Evolutionary conservation across 441 rosid genomes (phyloP).

Genomic region (Gossypium gossypioides): DNA sequence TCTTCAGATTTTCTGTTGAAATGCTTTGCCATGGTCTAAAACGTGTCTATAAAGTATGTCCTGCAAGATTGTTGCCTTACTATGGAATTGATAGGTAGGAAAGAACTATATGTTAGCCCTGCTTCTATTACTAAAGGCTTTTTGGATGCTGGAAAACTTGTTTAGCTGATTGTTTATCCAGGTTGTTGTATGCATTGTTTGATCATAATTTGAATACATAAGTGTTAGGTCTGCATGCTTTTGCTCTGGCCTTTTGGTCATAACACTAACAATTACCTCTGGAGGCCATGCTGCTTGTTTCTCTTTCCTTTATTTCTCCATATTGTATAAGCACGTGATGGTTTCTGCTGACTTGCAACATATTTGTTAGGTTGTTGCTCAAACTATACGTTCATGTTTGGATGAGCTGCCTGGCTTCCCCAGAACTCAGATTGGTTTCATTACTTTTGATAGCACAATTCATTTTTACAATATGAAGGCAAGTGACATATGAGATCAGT

Average conservation of each 20-base stretch:
- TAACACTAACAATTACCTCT: background rate
- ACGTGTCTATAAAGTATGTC: background rate
- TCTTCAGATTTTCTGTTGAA: background rate
- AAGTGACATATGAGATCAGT: slow-evolving; percentile 22
- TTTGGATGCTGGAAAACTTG: background rate
- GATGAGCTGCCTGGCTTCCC: slow-evolving; percentile 93
- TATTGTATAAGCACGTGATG: background rate
- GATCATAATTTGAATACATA: background rate
- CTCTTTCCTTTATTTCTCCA: background rate
- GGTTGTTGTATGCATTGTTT: background rate
- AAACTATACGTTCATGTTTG: slow-evolving; percentile 87
- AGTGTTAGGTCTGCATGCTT: background rate
- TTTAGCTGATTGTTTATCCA: slow-evolving; percentile 2
- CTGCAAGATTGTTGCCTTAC: background rate
- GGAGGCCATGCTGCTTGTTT: background rate
- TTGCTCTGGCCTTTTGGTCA: background rate
- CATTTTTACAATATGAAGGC: slow-evolving; percentile 98
- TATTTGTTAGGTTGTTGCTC: slow-evolving; percentile 63
- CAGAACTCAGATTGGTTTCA: slow-evolving; percentile 96
- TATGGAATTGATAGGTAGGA: background rate
- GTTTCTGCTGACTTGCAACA: background rate
- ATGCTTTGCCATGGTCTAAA: background rate
- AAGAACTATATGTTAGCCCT: background rate
- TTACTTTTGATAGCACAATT: slow-evolving; percentile 93
- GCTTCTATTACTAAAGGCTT: background rate